These are phyloP conservation scores for Neopestalotiopsis sp. DNA, from an alignment of 2,329 filamentous ascomycete genomes.

Conservation along the genomic window DNA sequence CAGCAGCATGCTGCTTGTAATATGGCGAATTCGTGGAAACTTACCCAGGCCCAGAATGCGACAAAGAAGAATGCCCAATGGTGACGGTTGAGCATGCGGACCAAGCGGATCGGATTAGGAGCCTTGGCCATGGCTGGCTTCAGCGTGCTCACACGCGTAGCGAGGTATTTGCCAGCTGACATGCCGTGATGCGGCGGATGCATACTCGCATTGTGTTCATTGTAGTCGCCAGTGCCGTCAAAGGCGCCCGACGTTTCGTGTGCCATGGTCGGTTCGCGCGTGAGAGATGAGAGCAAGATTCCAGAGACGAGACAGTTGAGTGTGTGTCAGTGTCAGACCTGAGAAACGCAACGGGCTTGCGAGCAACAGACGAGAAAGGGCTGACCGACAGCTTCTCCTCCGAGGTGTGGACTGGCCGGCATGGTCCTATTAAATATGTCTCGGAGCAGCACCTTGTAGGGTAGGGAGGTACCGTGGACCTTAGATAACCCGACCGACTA, in stretches of 20 bases:
- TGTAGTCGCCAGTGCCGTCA: conserved; percentile 15
- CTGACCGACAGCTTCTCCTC: not conserved
- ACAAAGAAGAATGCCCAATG: conserved; percentile 63
- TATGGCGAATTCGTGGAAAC: conserved; percentile 22
- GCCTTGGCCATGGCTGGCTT: conserved; percentile 61
- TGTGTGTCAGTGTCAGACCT: not conserved
- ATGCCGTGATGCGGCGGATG: conserved; percentile 54
- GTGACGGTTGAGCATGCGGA: conserved; percentile 52
- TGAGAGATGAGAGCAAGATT: not conserved
- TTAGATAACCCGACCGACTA: not conserved
- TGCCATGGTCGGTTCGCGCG: not conserved
- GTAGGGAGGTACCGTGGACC: not conserved
- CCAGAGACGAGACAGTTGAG: not conserved
- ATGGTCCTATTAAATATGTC: not conserved
- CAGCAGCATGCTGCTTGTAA: not conserved
- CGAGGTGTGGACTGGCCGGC: not conserved
- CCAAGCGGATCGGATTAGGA: conserved; percentile 56
- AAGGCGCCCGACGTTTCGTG: conserved; percentile 7
- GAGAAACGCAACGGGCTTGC: not conserved
- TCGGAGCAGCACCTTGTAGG: not conserved
- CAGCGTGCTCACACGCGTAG: conserved; percentile 58
- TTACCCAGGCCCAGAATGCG: conserved; percentile 62
- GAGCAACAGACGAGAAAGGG: not conserved
- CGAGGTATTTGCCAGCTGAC: conserved; percentile 50
- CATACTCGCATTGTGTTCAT: conserved; percentile 25